Evolutionary conservation across 1,284 basidiomycete species (phyloP).

Genomic region (Mycosarcoma maydis): DNA sequence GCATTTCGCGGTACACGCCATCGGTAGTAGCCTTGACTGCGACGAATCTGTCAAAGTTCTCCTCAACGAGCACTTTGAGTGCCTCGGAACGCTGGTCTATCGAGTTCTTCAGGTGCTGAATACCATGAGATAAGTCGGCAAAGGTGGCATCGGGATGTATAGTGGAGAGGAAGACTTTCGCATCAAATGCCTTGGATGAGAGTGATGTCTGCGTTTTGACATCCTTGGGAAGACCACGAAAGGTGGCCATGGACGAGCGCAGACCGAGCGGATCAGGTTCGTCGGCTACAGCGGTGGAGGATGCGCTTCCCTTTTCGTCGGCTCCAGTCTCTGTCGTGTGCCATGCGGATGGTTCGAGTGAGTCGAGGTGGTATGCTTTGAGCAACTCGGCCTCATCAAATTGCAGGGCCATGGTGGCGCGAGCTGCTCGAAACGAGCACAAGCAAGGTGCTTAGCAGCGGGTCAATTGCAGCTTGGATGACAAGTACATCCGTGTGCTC

Average conservation of each 20-base stretch:
- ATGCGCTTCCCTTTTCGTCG: slow-evolving; percentile 22
- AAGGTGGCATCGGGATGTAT: slow-evolving; percentile 96
- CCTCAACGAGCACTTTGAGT: slow-evolving; percentile 91
- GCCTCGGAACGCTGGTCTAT: slow-evolving; percentile 78
- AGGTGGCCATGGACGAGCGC: slow-evolving; percentile 68
- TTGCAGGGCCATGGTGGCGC: slow-evolving; percentile 44
- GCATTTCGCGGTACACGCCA: slow-evolving; percentile 88
- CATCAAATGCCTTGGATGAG: slow-evolving; percentile 93
- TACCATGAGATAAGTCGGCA: slow-evolving; percentile 77
- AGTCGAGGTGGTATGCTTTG: slow-evolving; percentile 67
- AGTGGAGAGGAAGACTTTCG: slow-evolving; percentile 88
- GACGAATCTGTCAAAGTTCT: slow-evolving; percentile 98
- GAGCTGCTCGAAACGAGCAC: background rate
- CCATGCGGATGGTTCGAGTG: slow-evolving; percentile 66
- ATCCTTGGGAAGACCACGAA: slow-evolving; percentile 41
- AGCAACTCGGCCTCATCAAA: slow-evolving; percentile 65
- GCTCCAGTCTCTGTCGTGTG: slow-evolving; percentile 42
- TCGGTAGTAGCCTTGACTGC: slow-evolving; percentile 96
- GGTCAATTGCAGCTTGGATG: too few relatives aligned
- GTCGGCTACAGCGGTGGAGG: slow-evolving; percentile 31
- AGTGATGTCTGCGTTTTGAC: slow-evolving; percentile 55
- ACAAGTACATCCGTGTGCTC: too few relatives aligned
- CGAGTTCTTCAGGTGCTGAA: slow-evolving; percentile 51
- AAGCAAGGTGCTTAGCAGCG: background rate
- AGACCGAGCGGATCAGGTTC: slow-evolving; percentile 68